These are phyloP conservation scores for Parasarocladium wereldwijsianum DNA, from an alignment of 2,329 filamentous ascomycete genomes.

Conservation along the genomic window DNA sequence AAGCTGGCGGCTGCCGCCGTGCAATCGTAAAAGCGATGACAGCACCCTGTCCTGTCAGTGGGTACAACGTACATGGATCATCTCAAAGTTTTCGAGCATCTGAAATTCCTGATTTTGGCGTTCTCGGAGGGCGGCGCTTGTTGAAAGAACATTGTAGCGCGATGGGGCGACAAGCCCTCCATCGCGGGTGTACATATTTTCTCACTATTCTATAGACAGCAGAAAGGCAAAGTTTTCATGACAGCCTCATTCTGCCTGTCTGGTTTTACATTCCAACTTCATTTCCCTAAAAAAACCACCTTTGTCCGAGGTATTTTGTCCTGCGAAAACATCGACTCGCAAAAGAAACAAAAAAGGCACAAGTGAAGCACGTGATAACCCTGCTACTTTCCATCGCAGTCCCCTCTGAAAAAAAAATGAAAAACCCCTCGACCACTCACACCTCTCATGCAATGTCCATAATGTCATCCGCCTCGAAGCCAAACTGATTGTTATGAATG, in stretches of 20 bases:
- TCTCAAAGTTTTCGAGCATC: constrained; percentile 7
- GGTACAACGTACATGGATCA: neutral
- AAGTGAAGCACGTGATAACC: too few species aligned
- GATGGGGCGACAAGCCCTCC: constrained; percentile 4
- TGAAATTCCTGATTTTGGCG: constrained; percentile 7
- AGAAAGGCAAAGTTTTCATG: too few species aligned
- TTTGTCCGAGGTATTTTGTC: constrained; percentile 18
- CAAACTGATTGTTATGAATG: constrained; percentile 81
- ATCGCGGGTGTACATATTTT: constrained; percentile 2
- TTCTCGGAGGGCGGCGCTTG: too few species aligned
- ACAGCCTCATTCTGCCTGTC: neutral
- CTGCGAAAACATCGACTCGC: constrained; percentile 8
- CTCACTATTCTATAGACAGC: too few species aligned
- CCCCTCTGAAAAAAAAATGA: constrained; percentile 2
- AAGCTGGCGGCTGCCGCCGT: constrained; percentile 24
- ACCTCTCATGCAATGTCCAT: constrained; percentile 34
- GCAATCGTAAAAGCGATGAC: constrained; percentile 13
- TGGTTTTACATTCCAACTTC: too few species aligned
- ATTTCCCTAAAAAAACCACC: too few species aligned
- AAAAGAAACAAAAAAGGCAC: constrained; percentile 5
- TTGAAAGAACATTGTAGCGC: too few species aligned
- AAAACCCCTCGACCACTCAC: constrained; percentile 2
- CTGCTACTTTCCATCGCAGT: constrained; percentile 1
- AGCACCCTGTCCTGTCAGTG: constrained; percentile 1
- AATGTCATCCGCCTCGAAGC: constrained; percentile 43